Conservation (phyloP, 495 filamentous ascomycete species). For the Chaetomium tenue region DNA sequence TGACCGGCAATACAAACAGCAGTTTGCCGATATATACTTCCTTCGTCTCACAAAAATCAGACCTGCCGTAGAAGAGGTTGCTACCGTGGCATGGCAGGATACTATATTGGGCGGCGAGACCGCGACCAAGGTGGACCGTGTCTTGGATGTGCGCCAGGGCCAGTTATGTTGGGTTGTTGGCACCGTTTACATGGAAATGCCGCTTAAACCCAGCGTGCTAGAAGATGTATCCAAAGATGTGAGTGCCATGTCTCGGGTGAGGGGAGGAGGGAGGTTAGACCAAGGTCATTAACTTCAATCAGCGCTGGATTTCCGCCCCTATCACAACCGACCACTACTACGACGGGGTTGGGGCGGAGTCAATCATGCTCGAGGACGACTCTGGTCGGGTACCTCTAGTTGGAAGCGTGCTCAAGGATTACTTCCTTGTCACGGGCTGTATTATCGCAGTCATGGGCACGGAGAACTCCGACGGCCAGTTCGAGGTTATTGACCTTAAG, state of each 20-base stretch:
- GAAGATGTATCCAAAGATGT: constrained; percentile 94
- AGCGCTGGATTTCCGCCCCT: constrained; percentile 87
- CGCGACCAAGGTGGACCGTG: constrained; percentile 73
- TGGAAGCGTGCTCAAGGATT: constrained; percentile 60
- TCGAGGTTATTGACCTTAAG: constrained; percentile 86
- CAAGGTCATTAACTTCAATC: constrained; percentile 1
- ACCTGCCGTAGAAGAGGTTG: constrained; percentile 72
- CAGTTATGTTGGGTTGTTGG: constrained; percentile 94
- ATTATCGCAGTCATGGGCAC: constrained; percentile 90
- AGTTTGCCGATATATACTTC: constrained; percentile 98
- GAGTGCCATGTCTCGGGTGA: constrained; percentile 31
- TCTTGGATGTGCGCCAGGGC: constrained; percentile 93
- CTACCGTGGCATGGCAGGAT: constrained; percentile 70
- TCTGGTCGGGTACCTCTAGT: constrained; percentile 84
- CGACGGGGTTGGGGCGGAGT: constrained; percentile 55
- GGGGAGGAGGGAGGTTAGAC: background rate
- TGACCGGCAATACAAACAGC: constrained; percentile 81
- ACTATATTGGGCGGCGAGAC: constrained; percentile 76
- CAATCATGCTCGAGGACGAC: constrained; percentile 91
- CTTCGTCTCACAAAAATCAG: constrained; percentile 84
- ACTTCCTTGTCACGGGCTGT: constrained; percentile 82
- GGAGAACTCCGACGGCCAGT: constrained; percentile 86
- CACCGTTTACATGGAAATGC: constrained; percentile 96
- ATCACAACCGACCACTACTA: constrained; percentile 75
- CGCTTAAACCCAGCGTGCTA: constrained; percentile 92